A percentile compares a stretch with the other conserved stretches of the same genome.
These are phyloP conservation scores for Pelargonium citronellum DNA, from an alignment of 441 rosid species.

Conservation along the genomic window DNA sequence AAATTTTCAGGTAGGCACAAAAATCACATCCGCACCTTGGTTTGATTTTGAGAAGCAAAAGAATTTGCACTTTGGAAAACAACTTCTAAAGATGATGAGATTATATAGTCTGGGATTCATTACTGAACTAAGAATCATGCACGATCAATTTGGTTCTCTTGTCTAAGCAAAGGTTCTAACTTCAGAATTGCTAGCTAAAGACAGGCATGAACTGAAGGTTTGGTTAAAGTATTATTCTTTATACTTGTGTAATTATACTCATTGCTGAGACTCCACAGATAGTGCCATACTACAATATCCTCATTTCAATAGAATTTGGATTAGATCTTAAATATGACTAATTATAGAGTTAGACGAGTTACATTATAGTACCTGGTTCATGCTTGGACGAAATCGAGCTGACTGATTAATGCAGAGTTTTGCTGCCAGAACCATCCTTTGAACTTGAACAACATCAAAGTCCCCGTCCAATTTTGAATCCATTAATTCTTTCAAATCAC, in stretches of 20 bases:
- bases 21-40: no score
- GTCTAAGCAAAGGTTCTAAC: no score
- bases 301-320: background rate
- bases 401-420: slow-evolving; percentile 65
- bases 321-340: background rate
- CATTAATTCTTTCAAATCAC: slow-evolving; percentile 55
- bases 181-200: background rate
- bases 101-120: no score
- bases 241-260: background rate
- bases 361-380: slow-evolving; percentile 24
- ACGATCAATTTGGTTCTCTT: background rate
- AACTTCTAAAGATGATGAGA: no score
- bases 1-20: no score
- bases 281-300: no score
- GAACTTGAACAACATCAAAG: slow-evolving; percentile 39
- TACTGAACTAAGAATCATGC: background rate
- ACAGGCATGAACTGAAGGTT: background rate
- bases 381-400: slow-evolving; percentile 57
- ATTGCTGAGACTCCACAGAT: no score
- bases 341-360: no score
- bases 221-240: background rate
- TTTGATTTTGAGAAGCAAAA: no score
- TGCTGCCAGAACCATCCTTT: slow-evolving; percentile 76
- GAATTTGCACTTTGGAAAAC: no score
- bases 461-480: slow-evolving; percentile 51